phyloP scores from a whole-genome alignment of 2,329 filamentous ascomycete species.

The Monosporascus sp. region DNA sequence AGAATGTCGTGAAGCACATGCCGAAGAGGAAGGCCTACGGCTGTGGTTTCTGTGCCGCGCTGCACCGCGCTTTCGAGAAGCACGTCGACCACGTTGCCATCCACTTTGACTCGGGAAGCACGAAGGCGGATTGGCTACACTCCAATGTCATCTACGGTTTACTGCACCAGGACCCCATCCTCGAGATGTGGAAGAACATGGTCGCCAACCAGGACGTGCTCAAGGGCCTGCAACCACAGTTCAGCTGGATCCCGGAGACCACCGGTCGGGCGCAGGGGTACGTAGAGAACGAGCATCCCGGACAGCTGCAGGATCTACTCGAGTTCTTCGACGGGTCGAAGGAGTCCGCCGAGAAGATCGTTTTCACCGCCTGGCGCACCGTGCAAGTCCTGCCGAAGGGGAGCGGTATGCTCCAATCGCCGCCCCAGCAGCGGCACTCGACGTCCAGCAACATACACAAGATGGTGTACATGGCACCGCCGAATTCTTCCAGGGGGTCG shows the following conservation, averaged over 20 bases:
- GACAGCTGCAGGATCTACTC: slow-evolving; percentile 58
- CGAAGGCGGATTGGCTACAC: slow-evolving; percentile 62
- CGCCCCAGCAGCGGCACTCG: slow-evolving; percentile 1
- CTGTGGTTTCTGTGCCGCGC: slow-evolving; percentile 61
- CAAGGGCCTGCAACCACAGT: slow-evolving; percentile 47
- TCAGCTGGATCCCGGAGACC: slow-evolving; percentile 53
- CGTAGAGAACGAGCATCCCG: slow-evolving; percentile 56
- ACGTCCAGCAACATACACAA: slow-evolving; percentile 10
- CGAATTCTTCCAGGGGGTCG: slow-evolving; percentile 10
- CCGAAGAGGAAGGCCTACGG: slow-evolving; percentile 63
- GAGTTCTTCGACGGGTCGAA: slow-evolving; percentile 58
- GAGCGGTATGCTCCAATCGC: slow-evolving; percentile 7
- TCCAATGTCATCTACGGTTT: slow-evolving; percentile 63
- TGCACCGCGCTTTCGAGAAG: slow-evolving; percentile 58
- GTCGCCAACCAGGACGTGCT: slow-evolving; percentile 41
- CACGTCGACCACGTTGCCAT: slow-evolving; percentile 63
- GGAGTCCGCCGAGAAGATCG: slow-evolving; percentile 51
- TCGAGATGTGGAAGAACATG: slow-evolving; percentile 55
- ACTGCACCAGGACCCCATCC: slow-evolving; percentile 59
- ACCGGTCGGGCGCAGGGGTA: slow-evolving; percentile 53
- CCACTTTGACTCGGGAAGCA: slow-evolving; percentile 60
- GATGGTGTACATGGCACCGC: slow-evolving; percentile 11
- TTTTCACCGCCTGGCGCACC: slow-evolving; percentile 45
- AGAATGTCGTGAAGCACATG: slow-evolving; percentile 57
- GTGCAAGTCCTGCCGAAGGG: slow-evolving; percentile 25